Evolutionary conservation across 129 eudicot species (phyloP).

Genomic region (Arctium minus): DNA sequence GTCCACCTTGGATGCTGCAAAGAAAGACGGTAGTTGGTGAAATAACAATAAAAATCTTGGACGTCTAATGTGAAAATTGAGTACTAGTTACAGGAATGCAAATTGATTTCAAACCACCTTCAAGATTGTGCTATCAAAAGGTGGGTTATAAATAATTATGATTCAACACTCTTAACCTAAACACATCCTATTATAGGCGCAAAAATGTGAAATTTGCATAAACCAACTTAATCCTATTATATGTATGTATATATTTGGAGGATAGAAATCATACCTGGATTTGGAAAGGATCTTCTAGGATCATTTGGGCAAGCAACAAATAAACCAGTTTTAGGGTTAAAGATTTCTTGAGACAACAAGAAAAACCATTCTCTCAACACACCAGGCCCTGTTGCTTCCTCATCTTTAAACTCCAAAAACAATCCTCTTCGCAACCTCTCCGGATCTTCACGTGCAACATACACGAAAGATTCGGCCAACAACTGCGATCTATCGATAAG

Average conservation of each 20-base stretch:
- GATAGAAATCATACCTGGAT: slow-evolving; percentile 49
- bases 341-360: slow-evolving; percentile 77
- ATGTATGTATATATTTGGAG: neutral
- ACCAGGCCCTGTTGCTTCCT: slow-evolving; percentile 96
- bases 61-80: too few relatives aligned
- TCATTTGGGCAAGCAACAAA: slow-evolving; percentile 81
- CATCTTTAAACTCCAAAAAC: slow-evolving; percentile 73
- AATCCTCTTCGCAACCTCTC: slow-evolving; percentile 53
- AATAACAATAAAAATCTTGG: neutral
- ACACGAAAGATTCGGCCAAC: slow-evolving; percentile 70
- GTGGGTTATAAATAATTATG: too few relatives aligned
- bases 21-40: neutral
- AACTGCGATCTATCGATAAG: slow-evolving; percentile 71
- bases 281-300: slow-evolving; percentile 79
- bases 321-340: slow-evolving; percentile 69
- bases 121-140: neutral
- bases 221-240: too few relatives aligned
- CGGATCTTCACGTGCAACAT: slow-evolving; percentile 44
- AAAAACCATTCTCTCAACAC: slow-evolving; percentile 88
- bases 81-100: neutral
- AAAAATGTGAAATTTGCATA: too few relatives aligned
- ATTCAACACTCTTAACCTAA: too few relatives aligned
- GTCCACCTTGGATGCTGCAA: slow-evolving; percentile 79
- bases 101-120: neutral
- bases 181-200: too few relatives aligned